Conservation (phyloP, 2,329 filamentous ascomycete species). For the Tolypocladium tropicale region DNA sequence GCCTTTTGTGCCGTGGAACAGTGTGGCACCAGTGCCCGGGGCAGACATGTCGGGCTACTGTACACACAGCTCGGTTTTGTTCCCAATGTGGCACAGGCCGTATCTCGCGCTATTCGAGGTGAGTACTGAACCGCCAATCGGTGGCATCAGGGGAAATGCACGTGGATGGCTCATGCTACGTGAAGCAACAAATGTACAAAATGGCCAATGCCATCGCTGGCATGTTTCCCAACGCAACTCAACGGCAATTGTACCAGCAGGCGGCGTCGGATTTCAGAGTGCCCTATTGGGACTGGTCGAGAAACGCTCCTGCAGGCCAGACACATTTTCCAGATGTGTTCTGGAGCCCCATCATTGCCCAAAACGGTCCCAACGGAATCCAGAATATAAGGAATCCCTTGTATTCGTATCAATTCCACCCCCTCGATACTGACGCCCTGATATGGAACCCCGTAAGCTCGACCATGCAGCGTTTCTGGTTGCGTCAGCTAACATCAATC, state of each 20-base stretch:
- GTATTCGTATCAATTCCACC: slow-evolving; percentile 49
- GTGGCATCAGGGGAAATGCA: too few relatives aligned
- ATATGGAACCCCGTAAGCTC: slow-evolving; percentile 47
- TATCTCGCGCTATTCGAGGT: slow-evolving; percentile 58
- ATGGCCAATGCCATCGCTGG: slow-evolving; percentile 32
- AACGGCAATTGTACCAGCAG: slow-evolving; percentile 37
- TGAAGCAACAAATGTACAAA: slow-evolving; percentile 25
- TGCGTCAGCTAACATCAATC: neutral
- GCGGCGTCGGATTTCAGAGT: slow-evolving; percentile 43
- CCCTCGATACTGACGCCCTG: slow-evolving; percentile 48
- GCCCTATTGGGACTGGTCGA: slow-evolving; percentile 52
- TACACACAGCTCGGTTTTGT: slow-evolving; percentile 63
- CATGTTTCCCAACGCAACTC: slow-evolving; percentile 34
- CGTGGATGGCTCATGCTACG: slow-evolving; percentile 7
- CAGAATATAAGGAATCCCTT: slow-evolving; percentile 52
- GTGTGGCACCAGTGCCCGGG: slow-evolving; percentile 37
- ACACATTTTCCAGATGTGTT: slow-evolving; percentile 34
- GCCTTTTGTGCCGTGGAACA: slow-evolving; percentile 48
- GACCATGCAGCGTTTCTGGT: slow-evolving; percentile 2
- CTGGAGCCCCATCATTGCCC: slow-evolving; percentile 37
- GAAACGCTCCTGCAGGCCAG: slow-evolving; percentile 34
- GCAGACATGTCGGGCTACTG: slow-evolving; percentile 60
- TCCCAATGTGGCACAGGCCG: slow-evolving; percentile 75
- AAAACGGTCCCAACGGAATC: slow-evolving; percentile 44
- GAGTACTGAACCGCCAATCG: neutral